A percentile compares a stretch with the other conserved stretches of the same genome.
Evolutionary conservation across 2,329 filamentous ascomycete species (phyloP).

Genomic region (Alternaria burnsii): DNA sequence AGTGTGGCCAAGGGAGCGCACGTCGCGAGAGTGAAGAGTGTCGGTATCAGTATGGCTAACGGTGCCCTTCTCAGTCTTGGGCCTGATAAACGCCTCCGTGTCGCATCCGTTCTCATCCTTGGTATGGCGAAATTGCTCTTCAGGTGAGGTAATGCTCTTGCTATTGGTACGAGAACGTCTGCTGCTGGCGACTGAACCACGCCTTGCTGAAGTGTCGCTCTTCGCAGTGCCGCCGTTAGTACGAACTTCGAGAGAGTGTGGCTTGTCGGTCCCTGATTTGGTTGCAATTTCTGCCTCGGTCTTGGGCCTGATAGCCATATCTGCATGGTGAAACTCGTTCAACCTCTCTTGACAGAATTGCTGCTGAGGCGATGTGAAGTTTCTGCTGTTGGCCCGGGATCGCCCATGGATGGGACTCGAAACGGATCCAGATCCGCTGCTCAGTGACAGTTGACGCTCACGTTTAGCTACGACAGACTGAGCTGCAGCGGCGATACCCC

Average conservation of each 20-base stretch:
- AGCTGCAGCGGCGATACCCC: slow-evolving; percentile 50
- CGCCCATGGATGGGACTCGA: slow-evolving; percentile 7
- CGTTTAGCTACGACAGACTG: slow-evolving; percentile 51
- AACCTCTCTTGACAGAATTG: slow-evolving; percentile 44
- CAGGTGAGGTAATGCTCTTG: slow-evolving; percentile 20
- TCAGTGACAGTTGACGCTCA: slow-evolving; percentile 31
- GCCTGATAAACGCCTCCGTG: slow-evolving; percentile 34
- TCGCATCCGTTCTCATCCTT: slow-evolving; percentile 44
- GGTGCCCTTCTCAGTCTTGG: slow-evolving; percentile 46
- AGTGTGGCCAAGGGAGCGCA: slow-evolving; percentile 27
- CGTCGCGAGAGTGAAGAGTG: slow-evolving; percentile 42
- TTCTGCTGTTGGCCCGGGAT: slow-evolving; percentile 23
- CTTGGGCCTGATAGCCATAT: slow-evolving; percentile 42
- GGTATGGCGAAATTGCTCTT: slow-evolving; percentile 41
- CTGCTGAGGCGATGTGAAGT: slow-evolving; percentile 26
- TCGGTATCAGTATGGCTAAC: slow-evolving; percentile 46
- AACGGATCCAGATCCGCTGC: slow-evolving; percentile 13
- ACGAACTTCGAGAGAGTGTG: slow-evolving; percentile 43
- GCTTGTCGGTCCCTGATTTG: slow-evolving; percentile 42
- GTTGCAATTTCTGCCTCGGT: slow-evolving; percentile 46
- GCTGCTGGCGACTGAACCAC: background rate
- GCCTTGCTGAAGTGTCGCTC: slow-evolving; percentile 21
- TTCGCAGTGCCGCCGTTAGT: slow-evolving; percentile 44
- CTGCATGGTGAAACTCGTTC: slow-evolving; percentile 41
- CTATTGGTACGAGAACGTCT: slow-evolving; percentile 19